phyloP scores from a whole-genome alignment of 345 rosid species.

The Eucalyptus tenuipes region DNA sequence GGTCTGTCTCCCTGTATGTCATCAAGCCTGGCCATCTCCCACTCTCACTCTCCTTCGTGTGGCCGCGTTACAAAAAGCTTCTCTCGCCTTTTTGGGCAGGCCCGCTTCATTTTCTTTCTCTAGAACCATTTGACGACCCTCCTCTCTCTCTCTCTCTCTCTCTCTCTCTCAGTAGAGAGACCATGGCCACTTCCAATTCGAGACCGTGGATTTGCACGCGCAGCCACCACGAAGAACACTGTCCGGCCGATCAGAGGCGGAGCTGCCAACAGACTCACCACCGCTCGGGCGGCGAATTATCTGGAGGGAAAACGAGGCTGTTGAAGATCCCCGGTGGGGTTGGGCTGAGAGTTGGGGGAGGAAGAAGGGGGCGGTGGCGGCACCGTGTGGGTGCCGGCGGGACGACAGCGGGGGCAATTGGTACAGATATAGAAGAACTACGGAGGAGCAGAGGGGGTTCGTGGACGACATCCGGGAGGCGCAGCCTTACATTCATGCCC shows the following conservation, averaged over 20 bases:
- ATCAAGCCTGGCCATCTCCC: not conserved
- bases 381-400: not conserved
- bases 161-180: not conserved
- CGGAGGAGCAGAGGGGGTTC: constrained; percentile 3
- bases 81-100: not conserved
- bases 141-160: not conserved
- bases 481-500: constrained; percentile 16
- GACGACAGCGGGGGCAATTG: not conserved
- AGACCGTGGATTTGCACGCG: not conserved
- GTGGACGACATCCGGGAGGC: constrained; percentile 17
- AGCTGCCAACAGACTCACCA: not conserved
- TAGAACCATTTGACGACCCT: not conserved
- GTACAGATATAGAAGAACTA: not conserved
- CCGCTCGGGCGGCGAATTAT: not conserved
- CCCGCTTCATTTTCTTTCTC: not conserved
- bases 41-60: not conserved
- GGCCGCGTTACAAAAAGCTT: not conserved
- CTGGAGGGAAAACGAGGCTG: not conserved
- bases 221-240: not conserved
- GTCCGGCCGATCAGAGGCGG: not conserved
- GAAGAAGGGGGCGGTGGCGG: not conserved
- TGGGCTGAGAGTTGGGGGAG: not conserved
- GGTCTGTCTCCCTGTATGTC: not conserved
- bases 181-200: not conserved
- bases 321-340: not conserved